phyloP scores from a whole-genome alignment of 179 eudicot genomes.

The Drosera spatulata region DNA sequence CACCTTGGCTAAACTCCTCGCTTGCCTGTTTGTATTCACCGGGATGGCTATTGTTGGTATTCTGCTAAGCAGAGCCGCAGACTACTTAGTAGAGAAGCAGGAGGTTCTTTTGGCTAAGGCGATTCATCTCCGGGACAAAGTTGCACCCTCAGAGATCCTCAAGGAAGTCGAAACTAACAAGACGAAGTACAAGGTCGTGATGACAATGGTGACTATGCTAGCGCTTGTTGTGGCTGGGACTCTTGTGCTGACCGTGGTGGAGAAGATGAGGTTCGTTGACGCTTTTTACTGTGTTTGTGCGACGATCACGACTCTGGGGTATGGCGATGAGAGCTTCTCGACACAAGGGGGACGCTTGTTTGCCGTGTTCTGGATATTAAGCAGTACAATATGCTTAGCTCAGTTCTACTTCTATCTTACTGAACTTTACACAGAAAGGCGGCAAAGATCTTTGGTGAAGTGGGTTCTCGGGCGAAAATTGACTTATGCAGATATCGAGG shows the following conservation, averaged over 20 bases:
- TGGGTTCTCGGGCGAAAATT: conserved; percentile 52
- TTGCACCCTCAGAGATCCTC: conserved; percentile 26
- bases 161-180: conserved; percentile 46
- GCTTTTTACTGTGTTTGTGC: conserved; percentile 86
- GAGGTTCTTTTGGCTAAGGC: conserved; percentile 48
- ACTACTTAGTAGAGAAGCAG: conserved; percentile 70
- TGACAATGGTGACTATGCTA: conserved; percentile 21
- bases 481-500: conserved; percentile 54
- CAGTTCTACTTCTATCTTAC: conserved; percentile 69
- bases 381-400: conserved; percentile 61
- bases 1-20: conserved; percentile 45
- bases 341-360: conserved; percentile 59
- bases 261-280: conserved; percentile 45
- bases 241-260: conserved; percentile 39
- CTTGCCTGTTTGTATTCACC: conserved; percentile 65
- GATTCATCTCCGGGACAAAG: conserved; percentile 28
- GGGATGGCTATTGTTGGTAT: conserved; percentile 74
- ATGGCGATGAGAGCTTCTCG: conserved; percentile 80
- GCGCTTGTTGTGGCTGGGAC: conserved; percentile 45
- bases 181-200: conserved; percentile 47
- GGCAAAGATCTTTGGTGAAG: conserved; percentile 32
- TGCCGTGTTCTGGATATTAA: conserved; percentile 75
- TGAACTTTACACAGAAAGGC: conserved; percentile 56
- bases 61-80: conserved; percentile 55
- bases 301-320: conserved; percentile 72